Evolutionary conservation across 1,284 basidiomycete species (phyloP), one percentile per base, ranked within the genome.

Genomic region (Dichomitus squalens): DNA sequence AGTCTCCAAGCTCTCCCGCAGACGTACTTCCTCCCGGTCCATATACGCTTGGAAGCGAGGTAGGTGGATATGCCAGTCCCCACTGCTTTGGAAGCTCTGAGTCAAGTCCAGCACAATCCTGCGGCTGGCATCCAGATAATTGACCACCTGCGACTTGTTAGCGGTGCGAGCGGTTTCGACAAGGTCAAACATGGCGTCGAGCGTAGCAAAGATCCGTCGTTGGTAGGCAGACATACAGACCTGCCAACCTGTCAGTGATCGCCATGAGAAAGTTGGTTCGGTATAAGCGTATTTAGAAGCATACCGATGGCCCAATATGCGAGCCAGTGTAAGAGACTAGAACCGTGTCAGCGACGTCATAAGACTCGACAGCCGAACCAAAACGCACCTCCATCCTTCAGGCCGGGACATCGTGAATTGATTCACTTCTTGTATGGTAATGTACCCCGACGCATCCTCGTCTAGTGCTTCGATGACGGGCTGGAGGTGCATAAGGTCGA

Each of bases 341-440:
- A 9, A 12, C 14, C 8, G 46, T 12, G 40, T 44, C 9, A 64
- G 46, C 48, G 18, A 38, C 39, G 27, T 34, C 12, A 49, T 49
- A 16, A n/a, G n/a, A n/a, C n/a, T n/a, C n/a, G n/a, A n/a, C n/a
- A n/a, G n/a, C n/a, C n/a, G 40, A 9, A 6, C 8, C 1, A 40
- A 7, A 20, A 47, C 73, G 71, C 20, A 70, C 70, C 69, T 72
- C 70, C 70, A 72, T 0, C 55, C 52, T 7, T 52, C 16, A 0
- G 68, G 68, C 7, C 61, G 53, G 12, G 57, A 52, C 1, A 63
- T 64, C 6, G 75, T 73, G 49, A 81, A 78, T 2, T 66, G 67
- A 55, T 83, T 83, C 7, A 80, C 75, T 56, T 82, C 79, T n/a
- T 74, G 72, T 6, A 82, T 68, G 12, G 75, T 80, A n/a, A 79